Conservation (phyloP, 805 yeast genomes). For the Blastobotrys terrestris region DNA sequence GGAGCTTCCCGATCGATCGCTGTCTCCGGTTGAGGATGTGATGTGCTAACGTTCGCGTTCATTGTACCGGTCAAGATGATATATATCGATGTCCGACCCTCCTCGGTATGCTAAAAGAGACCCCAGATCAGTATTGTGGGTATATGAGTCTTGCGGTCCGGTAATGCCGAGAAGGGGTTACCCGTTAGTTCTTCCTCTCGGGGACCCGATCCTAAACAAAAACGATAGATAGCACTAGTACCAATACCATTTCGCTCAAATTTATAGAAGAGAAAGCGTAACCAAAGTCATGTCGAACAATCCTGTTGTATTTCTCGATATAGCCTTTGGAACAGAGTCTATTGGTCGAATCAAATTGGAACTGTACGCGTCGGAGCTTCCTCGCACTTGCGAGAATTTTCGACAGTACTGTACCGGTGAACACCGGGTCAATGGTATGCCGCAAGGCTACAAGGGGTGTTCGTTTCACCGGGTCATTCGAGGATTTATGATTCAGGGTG, state of each 20-base stretch:
- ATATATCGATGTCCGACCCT: too few species aligned
- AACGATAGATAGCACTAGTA: not conserved
- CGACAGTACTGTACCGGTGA: slow-evolving; percentile 51
- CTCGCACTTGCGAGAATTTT: slow-evolving; percentile 45
- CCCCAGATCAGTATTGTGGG: not conserved
- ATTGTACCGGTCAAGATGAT: not conserved
- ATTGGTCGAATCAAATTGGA: slow-evolving; percentile 43
- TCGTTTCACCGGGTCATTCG: slow-evolving; percentile 38
- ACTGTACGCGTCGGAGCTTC: slow-evolving; percentile 37
- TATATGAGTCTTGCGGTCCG: not conserved
- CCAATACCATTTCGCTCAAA: not conserved
- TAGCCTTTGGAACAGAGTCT: slow-evolving; percentile 27
- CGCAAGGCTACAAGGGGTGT: slow-evolving; percentile 40
- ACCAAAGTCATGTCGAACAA: slow-evolving; percentile 10
- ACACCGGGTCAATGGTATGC: slow-evolving; percentile 32
- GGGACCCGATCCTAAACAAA: not conserved
- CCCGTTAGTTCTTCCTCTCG: too few species aligned
- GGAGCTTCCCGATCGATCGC: slow-evolving; percentile 79
- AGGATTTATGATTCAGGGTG: slow-evolving; percentile 44
- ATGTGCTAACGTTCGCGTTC: slow-evolving; percentile 38
- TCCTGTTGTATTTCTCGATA: slow-evolving; percentile 40
- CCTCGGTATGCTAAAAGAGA: not conserved
- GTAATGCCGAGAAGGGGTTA: too few species aligned
- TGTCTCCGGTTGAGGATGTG: slow-evolving; percentile 58
- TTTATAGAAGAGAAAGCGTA: slow-evolving; percentile 8